Base-by-base conservation (phyloP, 352 stramenopile species). In the Globisporangium nunn region DNA sequence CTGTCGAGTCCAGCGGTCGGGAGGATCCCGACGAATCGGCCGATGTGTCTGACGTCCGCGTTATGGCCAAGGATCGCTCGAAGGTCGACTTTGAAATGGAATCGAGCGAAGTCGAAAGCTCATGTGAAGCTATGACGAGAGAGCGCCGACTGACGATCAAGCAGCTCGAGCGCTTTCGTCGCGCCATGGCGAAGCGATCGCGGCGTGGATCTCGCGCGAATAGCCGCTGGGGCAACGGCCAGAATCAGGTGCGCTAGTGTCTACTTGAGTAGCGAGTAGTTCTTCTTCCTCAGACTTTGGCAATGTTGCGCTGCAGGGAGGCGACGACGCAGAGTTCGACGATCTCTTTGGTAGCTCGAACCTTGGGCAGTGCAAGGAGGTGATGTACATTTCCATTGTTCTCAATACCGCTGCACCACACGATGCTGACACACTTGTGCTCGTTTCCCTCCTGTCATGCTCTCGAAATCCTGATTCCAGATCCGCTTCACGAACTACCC, bases 401-500 rank as follows among this genome's bases (percentile, higher is more conserved):
- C 11, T 40, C 35, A 11, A 40, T 43, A 12, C 37, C 6, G 14
- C n/a, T 17, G 17, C 18, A 17, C 2, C 18, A 31, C 44, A 30
- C n/a, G 45, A 45, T 5, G 28, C 23, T 53, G 37, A 54, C 33
- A 30, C n/a, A 15, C 37, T 17, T 14, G 11, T 12, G 5, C 3
- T 12, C 2, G 10, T 2, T 43, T 43, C 11, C 11, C 3, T 17
- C 7, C 5, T 17, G 10, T 43, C 35, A 14, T 11, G 35, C 8
- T 33, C 31, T 56, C n/a, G 33, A 33, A 48, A 14, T 50, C 58
- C 56, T 43, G 37, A 18, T 18, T 46, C 50, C 8, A 87, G 74
- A 59, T 89, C 14, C 70, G 73, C 43, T 74, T 89, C 39, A 58
- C 74, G 50, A 78, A 54, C 31, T 89, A 89, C 46, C 78, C 78